phyloP scores from a whole-genome alignment of 2,329 filamentous ascomycete species.

The Venturia nashicola region DNA sequence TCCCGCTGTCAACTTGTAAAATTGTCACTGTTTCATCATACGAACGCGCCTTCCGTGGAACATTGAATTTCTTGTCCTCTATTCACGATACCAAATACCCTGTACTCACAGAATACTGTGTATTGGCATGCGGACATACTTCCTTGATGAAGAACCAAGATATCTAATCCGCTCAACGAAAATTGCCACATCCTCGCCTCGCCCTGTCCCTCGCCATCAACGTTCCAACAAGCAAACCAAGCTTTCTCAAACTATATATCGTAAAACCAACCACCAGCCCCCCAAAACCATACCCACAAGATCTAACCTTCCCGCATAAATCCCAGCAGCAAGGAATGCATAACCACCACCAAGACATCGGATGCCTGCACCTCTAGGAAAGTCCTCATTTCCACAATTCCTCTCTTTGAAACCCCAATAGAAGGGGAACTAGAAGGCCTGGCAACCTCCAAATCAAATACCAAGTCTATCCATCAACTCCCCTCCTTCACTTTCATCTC shows the following conservation, averaged over 20 bases:
- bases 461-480: too few relatives aligned
- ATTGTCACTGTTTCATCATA: background rate
- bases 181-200: background rate
- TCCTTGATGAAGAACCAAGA: background rate
- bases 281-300: background rate
- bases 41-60: background rate
- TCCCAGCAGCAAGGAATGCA: background rate
- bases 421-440: too few relatives aligned
- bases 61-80: background rate
- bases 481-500: too few relatives aligned
- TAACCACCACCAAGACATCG: background rate
- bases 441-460: too few relatives aligned
- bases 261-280: background rate
- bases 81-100: background rate
- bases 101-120: background rate
- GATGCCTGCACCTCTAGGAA: background rate
- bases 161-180: too few relatives aligned
- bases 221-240: background rate
- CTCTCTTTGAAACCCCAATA: background rate
- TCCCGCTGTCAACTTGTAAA: background rate
- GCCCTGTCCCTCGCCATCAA: background rate
- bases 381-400: background rate
- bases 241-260: background rate
- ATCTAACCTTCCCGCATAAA: background rate
- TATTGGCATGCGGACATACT: background rate